Base-by-base conservation (phyloP, 106 monocot genomes). In the Dioscorea zingiberensis region DNA sequence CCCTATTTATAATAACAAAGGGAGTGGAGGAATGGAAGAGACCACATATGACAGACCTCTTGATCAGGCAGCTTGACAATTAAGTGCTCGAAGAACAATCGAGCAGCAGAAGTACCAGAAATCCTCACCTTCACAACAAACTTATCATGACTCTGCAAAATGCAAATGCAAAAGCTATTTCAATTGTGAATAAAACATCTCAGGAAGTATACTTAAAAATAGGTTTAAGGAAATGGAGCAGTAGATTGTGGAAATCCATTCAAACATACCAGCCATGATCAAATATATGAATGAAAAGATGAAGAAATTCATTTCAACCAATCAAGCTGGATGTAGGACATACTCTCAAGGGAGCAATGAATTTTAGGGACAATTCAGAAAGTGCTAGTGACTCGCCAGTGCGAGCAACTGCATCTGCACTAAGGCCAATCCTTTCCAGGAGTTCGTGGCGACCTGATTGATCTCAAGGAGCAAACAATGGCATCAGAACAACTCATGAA, bases 71-170 rank as follows among this genome's bases (percentile, higher is more conserved):
- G 66, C 65, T 76, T 90, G 54, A 83, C 72, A 27, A 94, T 87
- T 32, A 81, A 66, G 64, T 91, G 90, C 17, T 94, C 87, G 16
- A 94, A 78, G 21, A 80, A 68, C 60, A 94, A 56, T 13, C 90
- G 65, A 25, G 76, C 87, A 54, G 80, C 87, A 44, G 87, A 76
- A 28, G 71, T 47, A 49, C 82, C 66, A 17, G 66, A 80, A 47
- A 87, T 73, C 64, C 87, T 80, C 21, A 94, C 94, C 69, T 87
- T 90, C 47, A 94, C 87, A 63, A 90, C 74, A 72, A 94, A 94
- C 66, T 62, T 90, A 46, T 94, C 94, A 55, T 77, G 62, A 62
- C 84, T 85, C 94, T 94, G 82, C 44, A 84, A 54, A 54, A 14
- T 7, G n/a, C 12, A 75, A 72, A 27, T 21, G 47, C 28, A 28